Base-by-base conservation (phyloP, 805 yeast species). In the Saturnispora kantuleensis region DNA sequence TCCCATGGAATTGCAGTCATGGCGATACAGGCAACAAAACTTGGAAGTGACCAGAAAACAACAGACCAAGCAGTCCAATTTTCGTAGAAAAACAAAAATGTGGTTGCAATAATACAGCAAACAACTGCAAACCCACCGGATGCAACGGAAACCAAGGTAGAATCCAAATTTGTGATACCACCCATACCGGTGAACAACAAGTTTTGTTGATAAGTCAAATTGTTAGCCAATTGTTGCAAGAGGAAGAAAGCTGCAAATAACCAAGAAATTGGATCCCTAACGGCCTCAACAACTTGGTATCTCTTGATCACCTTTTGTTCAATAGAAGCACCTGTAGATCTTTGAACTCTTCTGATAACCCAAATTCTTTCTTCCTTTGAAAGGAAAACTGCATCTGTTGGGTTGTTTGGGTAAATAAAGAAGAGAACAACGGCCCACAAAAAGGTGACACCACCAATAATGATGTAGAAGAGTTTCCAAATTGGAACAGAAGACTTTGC, bases 391-490 rank as follows among this genome's bases (percentile, higher is more conserved):
- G 76, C 73, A 43, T 62, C 66, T 1, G 74, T 57, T 17, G 82
- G 82, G 52, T 74, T 73, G 47, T 70, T 67, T 31, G 83, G 84
- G 50, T 72, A 76, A 17, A 67, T 41, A 47, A 67, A 64, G 48
- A 56, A 54, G 7, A 66, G 53, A 6, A 62, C 32, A 4, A 65
- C 38, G 4, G 67, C 52, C 12, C 66, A 43, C 16, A 70, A 26
- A 31, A 74, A 59, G 0, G 81, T 71, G 18, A 74, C 50, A 13
- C 74, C 70, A 39, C 81, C 84, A 41, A 73, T 64, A 37, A 76
- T 76, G 64, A 59, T 67, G 71, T 48, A 78, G 64, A 46, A 54
- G 45, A 38, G 77, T 54, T 53, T 70, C 82, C 84, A 80, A 29
- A 33, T 26, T 16, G 52, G 52, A 15, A 63, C 39, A 37, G 48